Evolutionary conservation across 495 filamentous ascomycete species (phyloP).

Genomic region (Achaetomiella virescens): DNA sequence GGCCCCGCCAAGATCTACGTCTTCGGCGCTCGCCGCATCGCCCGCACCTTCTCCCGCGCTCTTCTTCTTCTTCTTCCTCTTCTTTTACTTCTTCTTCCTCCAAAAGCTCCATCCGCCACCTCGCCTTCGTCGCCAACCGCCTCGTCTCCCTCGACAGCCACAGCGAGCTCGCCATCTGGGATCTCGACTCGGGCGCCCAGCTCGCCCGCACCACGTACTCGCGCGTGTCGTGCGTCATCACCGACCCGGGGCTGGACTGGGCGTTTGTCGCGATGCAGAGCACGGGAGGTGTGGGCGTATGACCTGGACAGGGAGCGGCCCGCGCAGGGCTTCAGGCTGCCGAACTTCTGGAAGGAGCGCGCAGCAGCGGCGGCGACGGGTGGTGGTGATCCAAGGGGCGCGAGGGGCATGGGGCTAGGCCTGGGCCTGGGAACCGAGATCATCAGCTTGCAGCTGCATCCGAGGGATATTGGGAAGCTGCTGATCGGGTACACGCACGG

Average conservation of each 20-base stretch:
- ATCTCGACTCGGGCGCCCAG: slow-evolving; percentile 54
- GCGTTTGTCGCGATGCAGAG: slow-evolving; percentile 71
- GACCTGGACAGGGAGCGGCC: slow-evolving; percentile 77
- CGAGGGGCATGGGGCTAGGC: slow-evolving; percentile 32
- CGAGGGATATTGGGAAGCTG: slow-evolving; percentile 86
- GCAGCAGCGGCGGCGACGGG: slow-evolving; percentile 38
- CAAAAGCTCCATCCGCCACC: slow-evolving; percentile 20
- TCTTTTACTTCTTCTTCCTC: slow-evolving; percentile 12
- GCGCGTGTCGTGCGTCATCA: slow-evolving; percentile 62
- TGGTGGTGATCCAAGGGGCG: too few relatives aligned
- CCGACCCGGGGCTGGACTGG: slow-evolving; percentile 88
- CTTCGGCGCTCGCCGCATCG: slow-evolving; percentile 78
- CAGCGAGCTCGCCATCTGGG: slow-evolving; percentile 76
- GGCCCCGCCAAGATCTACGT: slow-evolving; percentile 81
- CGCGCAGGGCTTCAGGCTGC: slow-evolving; percentile 61
- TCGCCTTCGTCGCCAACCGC: slow-evolving; percentile 58
- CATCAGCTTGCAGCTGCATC: slow-evolving; percentile 77
- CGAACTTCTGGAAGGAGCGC: slow-evolving; percentile 64
- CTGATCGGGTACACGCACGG: slow-evolving; percentile 83
- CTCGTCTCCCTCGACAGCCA: slow-evolving; percentile 76
- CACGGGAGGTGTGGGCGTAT: slow-evolving; percentile 81
- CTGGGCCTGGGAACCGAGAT: slow-evolving; percentile 24
- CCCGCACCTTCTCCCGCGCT: slow-evolving; percentile 64
- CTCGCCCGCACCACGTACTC: slow-evolving; percentile 64
- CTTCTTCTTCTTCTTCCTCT: slow-evolving; percentile 19